Base-by-base conservation (phyloP, 1,139 yeast genomes). In the Tardiomyces digboiensis region DNA sequence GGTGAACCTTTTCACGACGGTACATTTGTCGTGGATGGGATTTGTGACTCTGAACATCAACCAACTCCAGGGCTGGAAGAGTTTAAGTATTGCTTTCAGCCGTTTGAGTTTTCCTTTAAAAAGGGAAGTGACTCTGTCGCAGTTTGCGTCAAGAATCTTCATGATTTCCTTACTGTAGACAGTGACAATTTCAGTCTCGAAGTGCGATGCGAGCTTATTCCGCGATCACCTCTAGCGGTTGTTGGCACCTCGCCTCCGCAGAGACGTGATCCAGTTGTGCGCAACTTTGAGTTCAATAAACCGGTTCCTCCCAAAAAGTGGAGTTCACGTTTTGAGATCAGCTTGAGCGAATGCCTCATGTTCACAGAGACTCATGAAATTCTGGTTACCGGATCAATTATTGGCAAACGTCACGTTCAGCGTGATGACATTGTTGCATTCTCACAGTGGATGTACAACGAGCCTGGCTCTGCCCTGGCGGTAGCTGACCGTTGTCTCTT, bases 21-120 rank as follows among this genome's bases (percentile, higher is more conserved):
- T 7, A 64, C 61, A 2, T 65, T 64, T 47, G 64, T 66, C 29
- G 55, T 65, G 65, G 70, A 65, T 45, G 70, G 69, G 1, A 45
- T 65, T n/a, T 46, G 58, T 36, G 49, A 55, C 41, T 64, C 69
- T 2, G 54, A 52, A 19, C 70, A 65, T 42, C 45, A 54, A 21
- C 67, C 68, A 2, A 62, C 65, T 2, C 69, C 70, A 14, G 66
- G 67, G 2, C 52, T 65, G 43, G 44, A 50, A 21, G 67, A 64
- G 48, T 51, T 57, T 46, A 60, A 60, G 45, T 54, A 60, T 43
- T 62, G 59, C 16, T 58, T 59, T 44, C 64, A 62, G 44, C 69
- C 69, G 1, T 57, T 60, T 16, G 38, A 45, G 8, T 46, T 55
- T 20, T 45, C 42, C 14, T 49, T 29, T 14, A 14, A 6, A 3